A percentile compares a stretch with the other conserved stretches of the same genome.
Evolutionary conservation across 2,329 filamentous ascomycete species (phyloP).

Genomic region (Chalaropsis thielavioides): DNA sequence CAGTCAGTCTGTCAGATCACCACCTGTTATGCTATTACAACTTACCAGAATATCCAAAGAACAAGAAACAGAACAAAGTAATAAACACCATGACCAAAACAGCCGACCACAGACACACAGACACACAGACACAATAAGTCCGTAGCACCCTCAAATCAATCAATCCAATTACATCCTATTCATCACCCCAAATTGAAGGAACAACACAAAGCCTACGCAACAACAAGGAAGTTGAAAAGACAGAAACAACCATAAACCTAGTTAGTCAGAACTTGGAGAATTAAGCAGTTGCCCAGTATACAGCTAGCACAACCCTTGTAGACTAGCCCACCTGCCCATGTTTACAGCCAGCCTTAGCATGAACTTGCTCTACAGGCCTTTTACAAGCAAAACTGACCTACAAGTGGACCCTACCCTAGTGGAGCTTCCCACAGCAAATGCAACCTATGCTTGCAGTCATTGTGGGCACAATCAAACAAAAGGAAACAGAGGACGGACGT

Average conservation of each 20-base stretch:
- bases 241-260: background rate
- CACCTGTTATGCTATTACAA: too few relatives aligned
- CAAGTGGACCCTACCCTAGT: background rate
- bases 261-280: background rate
- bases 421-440: background rate
- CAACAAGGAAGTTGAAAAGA: background rate
- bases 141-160: too few relatives aligned
- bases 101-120: background rate
- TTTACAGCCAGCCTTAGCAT: too few relatives aligned
- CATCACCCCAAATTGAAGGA: background rate
- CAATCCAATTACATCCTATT: background rate
- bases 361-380: background rate
- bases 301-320: too few relatives aligned
- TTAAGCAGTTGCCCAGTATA: too few relatives aligned
- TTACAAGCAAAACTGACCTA: background rate
- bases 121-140: background rate
- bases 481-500: background rate
- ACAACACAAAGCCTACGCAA: background rate
- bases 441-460: background rate
- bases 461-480: background rate
- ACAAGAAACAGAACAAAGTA: background rate
- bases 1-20: background rate
- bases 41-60: background rate
- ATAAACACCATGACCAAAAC: background rate
- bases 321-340: too few relatives aligned